phyloP scores from a whole-genome alignment of 192 early-diverging fungal species.

The Phlyctochytrium planicorne region DNA sequence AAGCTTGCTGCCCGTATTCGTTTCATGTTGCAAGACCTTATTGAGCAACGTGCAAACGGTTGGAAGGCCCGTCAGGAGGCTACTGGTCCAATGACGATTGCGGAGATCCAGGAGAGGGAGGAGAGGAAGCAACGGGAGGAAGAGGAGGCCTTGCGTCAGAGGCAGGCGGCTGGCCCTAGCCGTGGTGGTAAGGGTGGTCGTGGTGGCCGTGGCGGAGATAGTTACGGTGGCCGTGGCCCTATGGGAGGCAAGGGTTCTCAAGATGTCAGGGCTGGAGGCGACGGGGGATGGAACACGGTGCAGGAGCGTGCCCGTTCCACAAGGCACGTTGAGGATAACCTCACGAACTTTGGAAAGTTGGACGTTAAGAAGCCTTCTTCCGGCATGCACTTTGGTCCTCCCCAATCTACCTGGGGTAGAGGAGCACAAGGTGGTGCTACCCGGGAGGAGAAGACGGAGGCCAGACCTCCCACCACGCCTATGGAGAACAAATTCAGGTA shows the following conservation, averaged over 20 bases:
- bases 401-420: conserved; percentile 30
- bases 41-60: conserved; percentile 73
- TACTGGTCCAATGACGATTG: conserved; percentile 85
- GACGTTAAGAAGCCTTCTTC: conserved; percentile 21
- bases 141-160: conserved; percentile 64
- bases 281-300: conserved; percentile 5
- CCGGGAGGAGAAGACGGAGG: conserved; percentile 23
- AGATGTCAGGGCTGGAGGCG: conserved; percentile 30
- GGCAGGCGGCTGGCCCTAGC: conserved; percentile 50
- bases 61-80: conserved; percentile 72
- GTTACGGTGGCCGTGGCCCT: conserved; percentile 57
- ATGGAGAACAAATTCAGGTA: conserved; percentile 20
- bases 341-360: conserved; percentile 9
- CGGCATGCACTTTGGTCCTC: conserved; percentile 32
- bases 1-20: conserved; percentile 83
- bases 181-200: conserved; percentile 41
- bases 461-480: conserved; percentile 2
- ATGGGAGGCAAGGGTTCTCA: conserved; percentile 27
- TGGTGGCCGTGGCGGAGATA: conserved; percentile 49
- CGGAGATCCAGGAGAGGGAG: conserved; percentile 81
- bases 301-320: not conserved
- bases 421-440: conserved; percentile 25
- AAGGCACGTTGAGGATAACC: conserved; percentile 1
- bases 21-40: conserved; percentile 88
- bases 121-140: conserved; percentile 69